phyloP scores from a whole-genome alignment of 176 grass and related monocot genomes.

The Musa beccarii region DNA sequence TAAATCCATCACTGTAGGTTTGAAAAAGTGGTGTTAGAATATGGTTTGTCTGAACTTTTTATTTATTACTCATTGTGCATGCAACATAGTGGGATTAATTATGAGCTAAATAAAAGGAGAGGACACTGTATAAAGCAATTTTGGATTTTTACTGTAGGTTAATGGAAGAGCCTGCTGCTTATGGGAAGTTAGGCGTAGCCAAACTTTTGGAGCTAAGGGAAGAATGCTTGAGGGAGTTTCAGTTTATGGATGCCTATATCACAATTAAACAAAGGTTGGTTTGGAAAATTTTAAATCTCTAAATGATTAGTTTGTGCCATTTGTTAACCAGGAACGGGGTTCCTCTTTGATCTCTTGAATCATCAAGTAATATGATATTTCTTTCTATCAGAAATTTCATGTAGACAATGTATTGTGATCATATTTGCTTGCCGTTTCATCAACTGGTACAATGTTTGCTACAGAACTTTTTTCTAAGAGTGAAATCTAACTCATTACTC shows the following conservation, averaged over 20 bases:
- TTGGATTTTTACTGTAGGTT: slow-evolving; percentile 40
- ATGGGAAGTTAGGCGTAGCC: slow-evolving; percentile 89
- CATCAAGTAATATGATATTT: too few species aligned
- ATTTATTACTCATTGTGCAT: not conserved
- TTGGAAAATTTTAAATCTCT: not conserved
- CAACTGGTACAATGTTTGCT: too few species aligned
- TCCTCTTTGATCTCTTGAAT: too few species aligned
- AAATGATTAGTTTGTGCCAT: not conserved
- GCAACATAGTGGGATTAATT: not conserved
- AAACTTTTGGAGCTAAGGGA: slow-evolving; percentile 92
- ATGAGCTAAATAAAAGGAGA: not conserved
- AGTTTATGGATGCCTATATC: slow-evolving; percentile 89
- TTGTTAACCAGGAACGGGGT: too few species aligned
- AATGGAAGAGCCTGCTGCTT: slow-evolving; percentile 95
- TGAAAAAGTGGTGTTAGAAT: slow-evolving; percentile 14
- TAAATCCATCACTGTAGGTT: slow-evolving; percentile 22
- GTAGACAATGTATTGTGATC: too few species aligned
- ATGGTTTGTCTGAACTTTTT: not conserved
- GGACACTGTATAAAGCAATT: not conserved
- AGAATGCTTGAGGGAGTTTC: slow-evolving; percentile 98
- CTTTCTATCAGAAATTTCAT: too few species aligned
- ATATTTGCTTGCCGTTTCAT: too few species aligned
- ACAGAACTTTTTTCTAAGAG: too few species aligned
- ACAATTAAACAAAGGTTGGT: slow-evolving; percentile 94
- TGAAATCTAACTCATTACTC: too few species aligned